Percentiles rank a stretch among this genome's conserved stretches.
Conservation (phyloP, 169 alveolate species). For the Eimeria falciformis region DNA sequence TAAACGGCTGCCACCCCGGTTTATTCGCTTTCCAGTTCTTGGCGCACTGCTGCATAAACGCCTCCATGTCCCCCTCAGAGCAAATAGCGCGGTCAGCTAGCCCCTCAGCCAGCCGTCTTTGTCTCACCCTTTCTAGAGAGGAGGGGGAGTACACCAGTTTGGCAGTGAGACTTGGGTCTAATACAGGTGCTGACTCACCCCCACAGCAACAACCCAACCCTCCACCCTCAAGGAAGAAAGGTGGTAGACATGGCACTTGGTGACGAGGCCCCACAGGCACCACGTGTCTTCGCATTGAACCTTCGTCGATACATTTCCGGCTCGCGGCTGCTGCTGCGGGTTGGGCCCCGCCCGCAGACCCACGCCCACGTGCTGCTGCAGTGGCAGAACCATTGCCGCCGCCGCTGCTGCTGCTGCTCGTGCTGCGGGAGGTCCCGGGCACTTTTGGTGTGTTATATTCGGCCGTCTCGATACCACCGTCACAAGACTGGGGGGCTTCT, state of each 20-base stretch:
- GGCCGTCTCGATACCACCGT: not conserved
- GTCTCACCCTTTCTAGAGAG: conserved; percentile 85
- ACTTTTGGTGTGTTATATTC: not conserved
- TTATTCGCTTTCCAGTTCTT: conserved; percentile 88
- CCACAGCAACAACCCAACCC: conserved; percentile 57
- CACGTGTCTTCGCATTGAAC: conserved; percentile 73
- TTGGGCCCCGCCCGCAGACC: conserved; percentile 1
- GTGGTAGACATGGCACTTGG: conserved; percentile 90
- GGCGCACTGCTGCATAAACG: conserved; percentile 87
- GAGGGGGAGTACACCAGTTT: conserved; percentile 89
- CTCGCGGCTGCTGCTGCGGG: not conserved
- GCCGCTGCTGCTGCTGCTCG: conserved; percentile 54
- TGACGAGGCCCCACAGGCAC: conserved; percentile 88
- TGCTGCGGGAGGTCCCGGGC: conserved; percentile 11
- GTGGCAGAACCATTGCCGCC: conserved; percentile 30
- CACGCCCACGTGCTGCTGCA: not conserved
- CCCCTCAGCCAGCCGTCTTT: conserved; percentile 85
- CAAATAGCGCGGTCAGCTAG: conserved; percentile 84
- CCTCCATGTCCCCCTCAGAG: conserved; percentile 88
- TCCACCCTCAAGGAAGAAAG: conserved; percentile 85
- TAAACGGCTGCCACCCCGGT: conserved; percentile 92
- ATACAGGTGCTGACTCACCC: conserved; percentile 13
- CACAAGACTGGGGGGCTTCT: conserved; percentile 13
- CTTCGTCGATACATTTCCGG: conserved; percentile 73
- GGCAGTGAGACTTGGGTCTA: conserved; percentile 82